Evolutionary conservation across 2,329 filamentous ascomycete genomes (phyloP), one percentile per base, ranked within the genome.

Genomic region (Calonectria multiphialidica): DNA sequence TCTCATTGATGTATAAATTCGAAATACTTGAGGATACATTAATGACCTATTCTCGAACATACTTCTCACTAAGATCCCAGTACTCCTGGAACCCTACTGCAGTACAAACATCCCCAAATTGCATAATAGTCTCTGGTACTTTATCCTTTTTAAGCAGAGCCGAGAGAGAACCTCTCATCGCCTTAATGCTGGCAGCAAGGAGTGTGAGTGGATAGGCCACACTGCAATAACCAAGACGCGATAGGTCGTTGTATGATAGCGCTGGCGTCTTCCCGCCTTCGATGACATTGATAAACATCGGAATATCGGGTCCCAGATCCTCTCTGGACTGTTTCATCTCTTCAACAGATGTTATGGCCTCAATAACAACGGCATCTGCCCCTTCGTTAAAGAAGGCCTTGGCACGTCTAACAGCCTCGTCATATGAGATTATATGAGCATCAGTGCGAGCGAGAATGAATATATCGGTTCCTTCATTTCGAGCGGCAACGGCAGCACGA

Each of bases 61-160:
- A 62, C 15, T 66, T 66, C 13, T 57, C 49, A 45, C 49, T 30
- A 23, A 66, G 30, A 28, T 57, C 50, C 64, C 64, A 66, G 15
- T 66, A 66, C 25, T 66, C 64, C 37, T 66, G 64, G 18, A 66
- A 66, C 12, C 64, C 64, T 13, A 66, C 64, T 2, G 64, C 50
- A 23, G 25, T 8, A 35, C 64, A 66, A 1, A 66, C 64, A 45
- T 66, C 64, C 15, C n/a, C 37, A 25, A 66, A 66, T 12, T 21
- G 21, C 64, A 66, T 66, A 28, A 57, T 66, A 12, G 64, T 66
- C 9, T 44, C 5, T 16, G 64, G 64, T 1, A 35, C 2, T 28
- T 66, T 6, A 16, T 66, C 64, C 40, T 66, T 59, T 10, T 28
- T n/a, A 2, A 49, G 25, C 35, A 66, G 23, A 7, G 18, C 64